A percentile compares a stretch with the other conserved stretches of the same genome.
phyloP scores from a whole-genome alignment of 2,329 filamentous ascomycete genomes.

The Cryoendolithus antarcticus region DNA sequence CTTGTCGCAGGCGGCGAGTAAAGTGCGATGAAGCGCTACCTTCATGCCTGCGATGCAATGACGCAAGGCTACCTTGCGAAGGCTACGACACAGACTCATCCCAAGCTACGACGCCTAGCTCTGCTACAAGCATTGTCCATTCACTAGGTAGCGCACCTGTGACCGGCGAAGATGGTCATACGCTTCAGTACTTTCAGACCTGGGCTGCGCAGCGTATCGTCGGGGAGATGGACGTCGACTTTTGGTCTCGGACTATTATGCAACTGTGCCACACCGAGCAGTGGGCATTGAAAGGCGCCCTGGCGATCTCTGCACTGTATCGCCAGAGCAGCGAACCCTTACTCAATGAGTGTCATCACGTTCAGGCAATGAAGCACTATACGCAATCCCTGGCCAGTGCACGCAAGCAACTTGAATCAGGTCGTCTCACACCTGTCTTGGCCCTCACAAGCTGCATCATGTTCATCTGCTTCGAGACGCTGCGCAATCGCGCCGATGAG shows the following conservation, averaged over 20 bases:
- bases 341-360: no score
- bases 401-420: no score
- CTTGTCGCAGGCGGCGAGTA: slow-evolving; percentile 33
- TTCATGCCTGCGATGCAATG: slow-evolving; percentile 39
- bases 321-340: slow-evolving; percentile 6
- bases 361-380: no score
- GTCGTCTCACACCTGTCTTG: slow-evolving; percentile 6
- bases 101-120: no score
- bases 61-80: slow-evolving; percentile 42
- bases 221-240: slow-evolving; percentile 12
- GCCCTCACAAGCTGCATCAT: slow-evolving; percentile 15
- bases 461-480: slow-evolving; percentile 18
- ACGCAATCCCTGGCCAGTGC: no score
- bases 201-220: slow-evolving; percentile 12
- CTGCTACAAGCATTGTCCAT: no score
- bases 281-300: slow-evolving; percentile 8
- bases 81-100: slow-evolving; percentile 27
- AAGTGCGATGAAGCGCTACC: slow-evolving; percentile 46
- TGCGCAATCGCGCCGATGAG: slow-evolving; percentile 12
- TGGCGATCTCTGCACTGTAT: slow-evolving; percentile 14
- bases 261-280: slow-evolving; percentile 16
- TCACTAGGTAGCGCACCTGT: neutral
- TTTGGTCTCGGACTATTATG: slow-evolving; percentile 16
- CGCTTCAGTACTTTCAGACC: slow-evolving; percentile 13
- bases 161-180: slow-evolving; percentile 4